A percentile compares a stretch with the other conserved stretches of the same genome.
Evolutionary conservation across 2,329 filamentous ascomycete species (phyloP).

Genomic region (Phaeosphaeria sp.): DNA sequence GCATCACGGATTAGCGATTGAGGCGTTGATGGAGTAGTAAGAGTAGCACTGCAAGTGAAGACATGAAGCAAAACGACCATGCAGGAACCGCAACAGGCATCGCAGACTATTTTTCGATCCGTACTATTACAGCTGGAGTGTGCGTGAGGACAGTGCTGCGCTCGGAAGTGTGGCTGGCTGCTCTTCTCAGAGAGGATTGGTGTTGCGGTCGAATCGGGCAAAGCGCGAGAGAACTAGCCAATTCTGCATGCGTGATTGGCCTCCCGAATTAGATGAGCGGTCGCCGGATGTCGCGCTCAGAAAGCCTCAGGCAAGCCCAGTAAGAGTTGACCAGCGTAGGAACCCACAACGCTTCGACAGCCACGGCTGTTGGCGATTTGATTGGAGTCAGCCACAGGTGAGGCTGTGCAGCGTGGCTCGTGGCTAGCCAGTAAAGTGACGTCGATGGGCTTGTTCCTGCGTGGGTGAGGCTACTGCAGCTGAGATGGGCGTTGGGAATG

Average conservation of each 20-base stretch:
- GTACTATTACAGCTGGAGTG: slow-evolving; percentile 44
- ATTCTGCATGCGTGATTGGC: slow-evolving; percentile 31
- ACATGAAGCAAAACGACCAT: slow-evolving; percentile 22
- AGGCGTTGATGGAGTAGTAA: slow-evolving; percentile 37
- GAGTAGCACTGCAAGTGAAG: slow-evolving; percentile 36
- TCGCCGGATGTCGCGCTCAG: slow-evolving; percentile 33
- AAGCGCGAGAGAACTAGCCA: slow-evolving; percentile 28
- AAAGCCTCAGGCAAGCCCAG: slow-evolving; percentile 23
- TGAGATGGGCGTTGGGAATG: slow-evolving; percentile 34
- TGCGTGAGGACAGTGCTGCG: slow-evolving; percentile 28
- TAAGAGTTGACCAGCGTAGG: slow-evolving; percentile 28
- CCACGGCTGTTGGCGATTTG: slow-evolving; percentile 22
- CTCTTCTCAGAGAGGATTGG: slow-evolving; percentile 29
- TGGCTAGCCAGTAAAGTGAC: slow-evolving; percentile 40
- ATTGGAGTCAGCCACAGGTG: slow-evolving; percentile 43
- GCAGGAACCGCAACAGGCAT: slow-evolving; percentile 36
- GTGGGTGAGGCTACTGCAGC: slow-evolving; percentile 34
- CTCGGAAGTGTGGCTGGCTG: slow-evolving; percentile 33
- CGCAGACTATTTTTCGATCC: slow-evolving; percentile 32
- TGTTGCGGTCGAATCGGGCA: slow-evolving; percentile 33
- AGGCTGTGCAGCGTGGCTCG: slow-evolving; percentile 42
- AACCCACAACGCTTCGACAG: slow-evolving; percentile 33
- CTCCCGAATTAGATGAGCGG: slow-evolving; percentile 16
- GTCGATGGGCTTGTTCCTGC: slow-evolving; percentile 33
- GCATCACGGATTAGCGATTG: slow-evolving; percentile 36